phyloP scores from a whole-genome alignment of 225 moss, liverwort and hornwort species.

The Takakia lepidozioides region DNA sequence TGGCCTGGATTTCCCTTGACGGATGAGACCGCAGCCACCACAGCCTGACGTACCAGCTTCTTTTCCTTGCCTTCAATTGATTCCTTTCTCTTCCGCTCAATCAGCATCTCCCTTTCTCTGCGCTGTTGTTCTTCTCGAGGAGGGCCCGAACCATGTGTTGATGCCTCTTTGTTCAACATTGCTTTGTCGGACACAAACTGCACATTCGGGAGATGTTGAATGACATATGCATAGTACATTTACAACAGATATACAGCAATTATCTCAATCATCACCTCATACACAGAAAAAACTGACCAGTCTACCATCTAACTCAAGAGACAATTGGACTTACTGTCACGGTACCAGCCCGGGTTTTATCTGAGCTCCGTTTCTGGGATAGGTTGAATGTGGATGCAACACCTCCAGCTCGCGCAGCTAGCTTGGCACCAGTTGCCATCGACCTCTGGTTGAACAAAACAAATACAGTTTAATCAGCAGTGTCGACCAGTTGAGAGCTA shows the following conservation, averaged over 20 bases:
- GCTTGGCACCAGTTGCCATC: slow-evolving; percentile 54
- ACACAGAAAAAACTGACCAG: slow-evolving; percentile 1
- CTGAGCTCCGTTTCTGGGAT: slow-evolving; percentile 57
- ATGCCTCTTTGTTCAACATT: slow-evolving; percentile 43
- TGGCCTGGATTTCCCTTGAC: slow-evolving; percentile 26
- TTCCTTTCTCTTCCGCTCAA: slow-evolving; percentile 75
- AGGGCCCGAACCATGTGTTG: slow-evolving; percentile 20
- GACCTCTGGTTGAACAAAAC: slow-evolving; percentile 41
- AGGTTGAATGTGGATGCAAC: slow-evolving; percentile 34
- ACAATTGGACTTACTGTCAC: slow-evolving; percentile 61
- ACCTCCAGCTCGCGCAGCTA: slow-evolving; percentile 50
- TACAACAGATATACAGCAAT: too few relatives aligned
- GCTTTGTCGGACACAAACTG: slow-evolving; percentile 38
- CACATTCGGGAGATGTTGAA: too few relatives aligned
- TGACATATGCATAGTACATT: too few relatives aligned
- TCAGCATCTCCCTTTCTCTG: slow-evolving; percentile 53
- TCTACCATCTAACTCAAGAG: neutral
- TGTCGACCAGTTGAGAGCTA: too few relatives aligned
- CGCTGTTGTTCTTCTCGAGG: slow-evolving; percentile 73
- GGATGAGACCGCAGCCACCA: slow-evolving; percentile 21
- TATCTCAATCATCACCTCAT: too few relatives aligned
- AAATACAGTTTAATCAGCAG: too few relatives aligned
- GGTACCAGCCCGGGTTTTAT: slow-evolving; percentile 62
- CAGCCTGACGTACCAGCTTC: slow-evolving; percentile 43
- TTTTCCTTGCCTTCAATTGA: slow-evolving; percentile 61